Evolutionary conservation across 176 grass and related monocot species (phyloP), one percentile per base, ranked within the genome.

Genomic region (Aegilops bicornis): DNA sequence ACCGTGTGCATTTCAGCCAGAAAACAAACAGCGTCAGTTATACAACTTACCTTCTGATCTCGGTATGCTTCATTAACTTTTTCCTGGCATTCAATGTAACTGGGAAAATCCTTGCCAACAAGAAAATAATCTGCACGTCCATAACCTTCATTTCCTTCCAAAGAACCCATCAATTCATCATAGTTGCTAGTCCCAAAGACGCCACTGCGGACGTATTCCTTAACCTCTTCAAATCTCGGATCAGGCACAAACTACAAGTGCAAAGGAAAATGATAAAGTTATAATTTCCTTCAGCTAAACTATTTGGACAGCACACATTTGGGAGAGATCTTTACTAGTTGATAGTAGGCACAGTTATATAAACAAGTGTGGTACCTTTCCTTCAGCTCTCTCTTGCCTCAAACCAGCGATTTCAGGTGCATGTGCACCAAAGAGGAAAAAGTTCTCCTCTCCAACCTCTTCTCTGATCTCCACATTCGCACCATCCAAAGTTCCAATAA

Each of bases 381-480:
- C 94, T 47, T 91, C n/a, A 67, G 97, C 92, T 82, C 97, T 91
- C 87, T 97, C 92, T 85, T 91, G 86, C 85, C 97, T 88, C 83
- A 97, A 86, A 90, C 61, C 82, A 75, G 87, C 83, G 85, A 99
- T 94, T 95, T 99, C 97, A 92, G 94, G 86, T 81, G 97, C 94
- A 79, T 85, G 69, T 84, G 97, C 94, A 88, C 97, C 97, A 87
- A 99, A 99, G 59, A 96, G 94, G 89, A 99, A 99, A 70, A 99
- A 97, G 83, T 99, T 99, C 35, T 99, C 94, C 77, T 96, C 92
- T 20, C 97, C 97, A 84, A 99, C 97, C 91, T 94, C 97, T 82
- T 99, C 87, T 88, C 97, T 94, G 85, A 99, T 99, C 94, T 99
- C 97, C 20, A 99, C 97, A 87, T 99, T 99, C 3, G 97, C 97